Percentiles rank a stretch among this genome's conserved stretches.
phyloP scores from a whole-genome alignment of 495 filamentous ascomycete species.

The Penicilliopsis zonata region DNA sequence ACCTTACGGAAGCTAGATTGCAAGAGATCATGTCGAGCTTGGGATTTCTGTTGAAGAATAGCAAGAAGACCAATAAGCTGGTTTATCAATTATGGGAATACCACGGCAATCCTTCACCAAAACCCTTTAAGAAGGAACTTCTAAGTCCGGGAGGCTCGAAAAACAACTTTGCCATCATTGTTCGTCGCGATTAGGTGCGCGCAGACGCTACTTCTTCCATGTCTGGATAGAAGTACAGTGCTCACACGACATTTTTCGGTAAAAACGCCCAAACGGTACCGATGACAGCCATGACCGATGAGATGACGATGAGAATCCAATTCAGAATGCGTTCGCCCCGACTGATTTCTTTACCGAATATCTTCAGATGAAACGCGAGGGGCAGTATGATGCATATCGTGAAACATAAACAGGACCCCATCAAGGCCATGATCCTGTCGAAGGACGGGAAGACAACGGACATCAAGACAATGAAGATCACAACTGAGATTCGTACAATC shows the following conservation, averaged over 20 bases:
- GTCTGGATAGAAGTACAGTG: too few species aligned
- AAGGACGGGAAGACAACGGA: slow-evolving; percentile 79
- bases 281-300: slow-evolving; percentile 53
- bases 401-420: slow-evolving; percentile 86
- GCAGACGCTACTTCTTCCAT: slow-evolving; percentile 1
- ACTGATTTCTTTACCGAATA: slow-evolving; percentile 75
- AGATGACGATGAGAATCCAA: slow-evolving; percentile 58
- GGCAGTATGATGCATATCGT: slow-evolving; percentile 89
- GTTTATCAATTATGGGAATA: slow-evolving; percentile 78
- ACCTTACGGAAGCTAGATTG: slow-evolving; percentile 65
- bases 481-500: slow-evolving; percentile 45
- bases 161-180: slow-evolving; percentile 81
- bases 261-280: slow-evolving; percentile 85
- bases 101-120: slow-evolving; percentile 17
- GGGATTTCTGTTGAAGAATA: slow-evolving; percentile 52
- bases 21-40: slow-evolving; percentile 61
- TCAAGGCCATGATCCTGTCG: slow-evolving; percentile 87
- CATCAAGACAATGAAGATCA: slow-evolving; percentile 50
- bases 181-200: slow-evolving; percentile 20
- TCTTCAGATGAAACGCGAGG: slow-evolving; percentile 80
- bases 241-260: slow-evolving; percentile 48
- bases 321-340: slow-evolving; percentile 49
- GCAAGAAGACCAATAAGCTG: slow-evolving; percentile 70
- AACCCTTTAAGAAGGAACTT: slow-evolving; percentile 54
- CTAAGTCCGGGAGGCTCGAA: slow-evolving; percentile 58